These are phyloP conservation scores for Penicillium turbatum DNA, from an alignment of 495 filamentous ascomycete species.

Conservation along the genomic window DNA sequence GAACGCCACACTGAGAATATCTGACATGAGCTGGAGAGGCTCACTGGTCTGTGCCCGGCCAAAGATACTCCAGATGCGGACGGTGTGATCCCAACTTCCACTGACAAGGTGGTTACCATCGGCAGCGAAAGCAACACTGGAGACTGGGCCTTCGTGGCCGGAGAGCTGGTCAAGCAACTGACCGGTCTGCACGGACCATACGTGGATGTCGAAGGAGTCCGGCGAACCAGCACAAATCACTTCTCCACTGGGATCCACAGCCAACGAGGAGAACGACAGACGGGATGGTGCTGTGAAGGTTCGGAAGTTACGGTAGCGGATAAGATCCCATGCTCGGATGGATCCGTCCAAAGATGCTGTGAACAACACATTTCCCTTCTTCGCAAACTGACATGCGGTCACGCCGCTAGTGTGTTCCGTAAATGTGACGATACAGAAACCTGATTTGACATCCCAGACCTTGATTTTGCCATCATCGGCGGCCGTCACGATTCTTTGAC, in stretches of 20 bases:
- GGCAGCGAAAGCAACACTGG: slow-evolving; percentile 79
- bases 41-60: slow-evolving; percentile 90
- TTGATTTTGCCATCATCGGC: slow-evolving; percentile 98
- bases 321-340: slow-evolving; percentile 91
- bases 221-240: slow-evolving; percentile 91
- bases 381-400: slow-evolving; percentile 92
- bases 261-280: slow-evolving; percentile 85
- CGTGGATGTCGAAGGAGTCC: slow-evolving; percentile 93
- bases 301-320: slow-evolving; percentile 92
- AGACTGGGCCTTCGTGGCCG: slow-evolving; percentile 91
- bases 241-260: slow-evolving; percentile 95
- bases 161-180: slow-evolving; percentile 87
- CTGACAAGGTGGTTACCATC: slow-evolving; percentile 78
- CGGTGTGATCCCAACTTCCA: slow-evolving; percentile 93
- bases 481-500: slow-evolving; percentile 84
- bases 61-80: slow-evolving; percentile 93
- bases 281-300: slow-evolving; percentile 92
- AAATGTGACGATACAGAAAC: slow-evolving; percentile 97
- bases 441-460: slow-evolving; percentile 93
- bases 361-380: slow-evolving; percentile 90
- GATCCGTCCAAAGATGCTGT: slow-evolving; percentile 92
- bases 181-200: slow-evolving; percentile 97
- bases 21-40: slow-evolving; percentile 82
- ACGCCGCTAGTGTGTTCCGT: slow-evolving; percentile 94
- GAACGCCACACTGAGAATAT: slow-evolving; percentile 82